Conservation (phyloP, 1,139 yeast genomes). For the Insectozyma bohioensis region DNA sequence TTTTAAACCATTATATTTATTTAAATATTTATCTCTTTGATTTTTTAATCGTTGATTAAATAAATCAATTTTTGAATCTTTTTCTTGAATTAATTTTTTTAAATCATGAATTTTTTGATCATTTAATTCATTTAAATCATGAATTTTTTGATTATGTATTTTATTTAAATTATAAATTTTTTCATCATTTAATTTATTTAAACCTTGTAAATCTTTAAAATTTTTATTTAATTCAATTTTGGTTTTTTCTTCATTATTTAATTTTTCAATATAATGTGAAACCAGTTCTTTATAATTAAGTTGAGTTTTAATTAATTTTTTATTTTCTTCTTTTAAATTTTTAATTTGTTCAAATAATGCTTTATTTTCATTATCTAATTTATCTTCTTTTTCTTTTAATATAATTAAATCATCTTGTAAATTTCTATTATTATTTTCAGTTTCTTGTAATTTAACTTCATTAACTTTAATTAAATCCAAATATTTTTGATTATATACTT, state of each 20-base stretch:
- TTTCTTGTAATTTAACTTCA: no score
- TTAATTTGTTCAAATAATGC: neutral
- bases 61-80: conserved; percentile 6
- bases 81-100: conserved; percentile 7
- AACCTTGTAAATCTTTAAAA: neutral
- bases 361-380: neutral
- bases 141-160: neutral
- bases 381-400: conserved; percentile 2
- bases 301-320: neutral
- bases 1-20: conserved; percentile 6
- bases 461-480: no score
- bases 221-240: conserved; percentile 1
- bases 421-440: neutral
- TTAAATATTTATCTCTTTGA: conserved; percentile 8
- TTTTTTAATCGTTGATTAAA: conserved; percentile 8
- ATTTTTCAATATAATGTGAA: neutral
- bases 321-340: neutral
- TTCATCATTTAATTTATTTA: no score
- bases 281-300: neutral
- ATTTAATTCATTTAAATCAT: conserved; percentile 2
- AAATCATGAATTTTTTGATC: conserved; percentile 7
- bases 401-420: conserved; percentile 3
- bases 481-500: no score
- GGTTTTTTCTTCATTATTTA: neutral
- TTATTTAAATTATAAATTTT: no score